Conservation (phyloP, 768 basidiomycete species). For the Dictyophora rubrovolvata region DNA sequence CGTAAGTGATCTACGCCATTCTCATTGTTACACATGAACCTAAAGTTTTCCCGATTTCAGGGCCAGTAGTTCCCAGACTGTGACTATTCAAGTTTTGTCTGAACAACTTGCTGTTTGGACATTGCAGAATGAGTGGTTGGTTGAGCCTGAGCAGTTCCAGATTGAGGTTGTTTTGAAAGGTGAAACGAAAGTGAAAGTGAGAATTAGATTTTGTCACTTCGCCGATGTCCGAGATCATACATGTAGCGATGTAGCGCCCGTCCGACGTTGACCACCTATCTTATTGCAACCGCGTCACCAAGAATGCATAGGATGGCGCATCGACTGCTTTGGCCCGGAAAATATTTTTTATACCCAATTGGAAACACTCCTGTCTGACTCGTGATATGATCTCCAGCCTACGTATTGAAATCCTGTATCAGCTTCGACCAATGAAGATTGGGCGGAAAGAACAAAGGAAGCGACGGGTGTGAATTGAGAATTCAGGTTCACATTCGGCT, state of each 20-base stretch:
- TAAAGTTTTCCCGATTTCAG: slow-evolving; percentile 19
- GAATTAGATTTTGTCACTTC: too few species aligned
- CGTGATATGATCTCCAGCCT: too few species aligned
- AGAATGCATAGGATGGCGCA: slow-evolving; percentile 37
- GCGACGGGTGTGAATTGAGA: too few species aligned
- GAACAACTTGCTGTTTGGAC: slow-evolving; percentile 49
- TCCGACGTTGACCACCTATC: too few species aligned
- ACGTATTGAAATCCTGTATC: too few species aligned
- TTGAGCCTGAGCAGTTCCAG: slow-evolving; percentile 51
- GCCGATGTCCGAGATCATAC: too few species aligned
- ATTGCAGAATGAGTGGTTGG: slow-evolving; percentile 37
- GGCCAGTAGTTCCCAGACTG: slow-evolving; percentile 37
- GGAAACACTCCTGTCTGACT: slow-evolving; percentile 48
- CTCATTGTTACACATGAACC: neutral
- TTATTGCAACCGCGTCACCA: too few species aligned
- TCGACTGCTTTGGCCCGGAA: slow-evolving; percentile 33
- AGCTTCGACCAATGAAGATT: too few species aligned
- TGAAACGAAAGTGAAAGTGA: too few species aligned
- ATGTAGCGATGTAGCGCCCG: too few species aligned
- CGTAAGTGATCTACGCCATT: slow-evolving; percentile 31
- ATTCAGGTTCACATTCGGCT: too few species aligned
- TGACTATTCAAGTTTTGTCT: slow-evolving; percentile 36
- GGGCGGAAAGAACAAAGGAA: too few species aligned
- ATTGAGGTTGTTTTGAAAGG: slow-evolving; percentile 56
- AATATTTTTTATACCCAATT: slow-evolving; percentile 44